These are phyloP conservation scores for Fomitopsis schrenkii DNA, from an alignment of 1,284 basidiomycete species.

Conservation along the genomic window DNA sequence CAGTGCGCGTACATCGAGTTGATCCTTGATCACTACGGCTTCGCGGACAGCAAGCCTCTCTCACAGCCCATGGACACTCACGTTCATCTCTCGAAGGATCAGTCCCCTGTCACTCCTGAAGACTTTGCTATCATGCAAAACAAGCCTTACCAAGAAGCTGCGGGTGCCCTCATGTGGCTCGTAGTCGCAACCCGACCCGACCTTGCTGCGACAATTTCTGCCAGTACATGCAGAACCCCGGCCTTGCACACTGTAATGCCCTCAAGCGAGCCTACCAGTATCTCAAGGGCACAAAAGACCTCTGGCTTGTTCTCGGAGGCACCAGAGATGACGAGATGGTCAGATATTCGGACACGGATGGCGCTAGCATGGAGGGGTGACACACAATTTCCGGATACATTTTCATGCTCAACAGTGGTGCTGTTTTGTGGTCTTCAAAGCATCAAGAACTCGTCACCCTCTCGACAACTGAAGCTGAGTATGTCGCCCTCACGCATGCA, in stretches of 20 bases:
- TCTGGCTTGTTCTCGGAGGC: conserved; percentile 8
- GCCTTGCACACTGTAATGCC: conserved; percentile 9
- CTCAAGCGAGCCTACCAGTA: conserved; percentile 9
- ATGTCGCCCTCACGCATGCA: conserved; percentile 16
- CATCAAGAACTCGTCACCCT: conserved; percentile 32
- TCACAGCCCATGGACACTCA: conserved; percentile 14
- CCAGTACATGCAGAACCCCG: conserved; percentile 3
- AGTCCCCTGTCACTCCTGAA: background rate
- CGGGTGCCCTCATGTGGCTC: conserved; percentile 27
- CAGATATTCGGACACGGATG: conserved; percentile 38
- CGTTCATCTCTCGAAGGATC: conserved; percentile 7
- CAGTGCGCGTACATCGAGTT: conserved; percentile 23
- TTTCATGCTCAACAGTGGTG: conserved; percentile 21
- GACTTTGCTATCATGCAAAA: conserved; percentile 7
- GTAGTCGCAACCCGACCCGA: conserved; percentile 19
- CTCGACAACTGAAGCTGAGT: conserved; percentile 35
- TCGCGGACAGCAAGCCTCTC: conserved; percentile 13
- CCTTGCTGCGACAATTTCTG: background rate
- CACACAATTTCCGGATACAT: conserved; percentile 32
- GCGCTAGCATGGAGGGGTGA: conserved; percentile 14
- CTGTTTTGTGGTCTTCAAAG: conserved; percentile 26
- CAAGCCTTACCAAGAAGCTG: conserved; percentile 18
- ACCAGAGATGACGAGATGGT: conserved; percentile 13
- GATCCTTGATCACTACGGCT: conserved; percentile 12
- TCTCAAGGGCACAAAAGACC: conserved; percentile 8